Conservation (phyloP, 208 protist species). For the Acanthamoeba triangularis region DNA sequence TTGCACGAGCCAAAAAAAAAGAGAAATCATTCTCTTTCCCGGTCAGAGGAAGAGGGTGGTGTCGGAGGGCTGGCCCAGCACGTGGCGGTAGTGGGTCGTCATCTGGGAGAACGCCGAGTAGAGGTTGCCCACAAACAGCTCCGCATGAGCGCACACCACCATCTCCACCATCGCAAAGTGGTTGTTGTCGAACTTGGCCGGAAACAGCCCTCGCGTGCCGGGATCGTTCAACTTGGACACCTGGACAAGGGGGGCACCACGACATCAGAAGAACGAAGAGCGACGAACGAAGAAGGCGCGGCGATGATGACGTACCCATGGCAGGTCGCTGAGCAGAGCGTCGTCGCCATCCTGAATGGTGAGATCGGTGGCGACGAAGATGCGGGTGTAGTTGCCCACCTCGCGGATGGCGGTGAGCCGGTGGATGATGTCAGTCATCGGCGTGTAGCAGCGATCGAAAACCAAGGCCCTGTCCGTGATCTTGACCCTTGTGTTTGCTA, state of each 20-base stretch:
- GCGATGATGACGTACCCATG: not conserved
- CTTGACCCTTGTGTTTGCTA: not conserved
- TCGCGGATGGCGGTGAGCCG: not conserved
- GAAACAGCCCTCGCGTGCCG: not conserved
- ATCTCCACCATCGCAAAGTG: not conserved
- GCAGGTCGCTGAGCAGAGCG: not conserved
- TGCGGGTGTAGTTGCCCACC: not conserved
- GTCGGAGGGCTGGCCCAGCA: not conserved
- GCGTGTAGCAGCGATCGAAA: not conserved
- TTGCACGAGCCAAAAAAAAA: too few species aligned
- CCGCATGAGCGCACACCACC: not conserved
- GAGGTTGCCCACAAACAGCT: slow-evolving; percentile 24
- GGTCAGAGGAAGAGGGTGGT: slow-evolving; percentile 11
- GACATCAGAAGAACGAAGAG: not conserved
- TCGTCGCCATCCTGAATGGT: not conserved
- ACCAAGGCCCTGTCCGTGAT: not conserved
- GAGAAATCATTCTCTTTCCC: too few species aligned
- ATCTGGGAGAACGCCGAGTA: slow-evolving; percentile 2
- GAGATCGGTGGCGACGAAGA: slow-evolving; percentile 7
- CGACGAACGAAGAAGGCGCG: not conserved
- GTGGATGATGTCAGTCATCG: not conserved
- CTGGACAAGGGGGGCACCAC: not conserved
- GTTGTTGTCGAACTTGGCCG: slow-evolving; percentile 21
- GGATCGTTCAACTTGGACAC: not conserved
- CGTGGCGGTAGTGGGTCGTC: slow-evolving; percentile 15